Conservation (phyloP, 164 flowering plant species). For the Umbilicus rupestris region DNA sequence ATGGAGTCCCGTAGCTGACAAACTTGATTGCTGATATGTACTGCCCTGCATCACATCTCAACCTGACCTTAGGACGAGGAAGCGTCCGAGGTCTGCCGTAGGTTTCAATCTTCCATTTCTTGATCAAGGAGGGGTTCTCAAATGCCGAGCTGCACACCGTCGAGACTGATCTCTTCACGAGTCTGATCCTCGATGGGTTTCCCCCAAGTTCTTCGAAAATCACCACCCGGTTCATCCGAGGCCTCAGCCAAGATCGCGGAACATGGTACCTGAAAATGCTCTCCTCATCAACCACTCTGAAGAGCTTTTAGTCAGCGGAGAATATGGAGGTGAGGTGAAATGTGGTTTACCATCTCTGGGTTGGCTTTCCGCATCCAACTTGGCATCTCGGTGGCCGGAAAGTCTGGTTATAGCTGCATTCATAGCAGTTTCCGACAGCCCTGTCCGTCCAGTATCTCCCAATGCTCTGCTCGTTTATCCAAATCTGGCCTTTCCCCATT, state of each 20-base stretch:
- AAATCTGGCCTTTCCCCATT: slow-evolving; percentile 74
- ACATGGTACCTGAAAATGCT: slow-evolving; percentile 62
- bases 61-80: slow-evolving; percentile 35
- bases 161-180: background rate
- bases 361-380: slow-evolving; percentile 32
- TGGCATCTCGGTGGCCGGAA: slow-evolving; percentile 2
- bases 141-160: slow-evolving; percentile 37
- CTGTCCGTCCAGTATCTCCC: slow-evolving; percentile 76
- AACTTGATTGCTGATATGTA: slow-evolving; percentile 42
- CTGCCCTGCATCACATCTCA: slow-evolving; percentile 38
- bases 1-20: slow-evolving; percentile 52
- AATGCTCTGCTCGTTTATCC: slow-evolving; percentile 73
- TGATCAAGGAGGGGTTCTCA: slow-evolving; percentile 38
- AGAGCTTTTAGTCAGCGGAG: background rate
- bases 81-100: slow-evolving; percentile 17
- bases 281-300: background rate
- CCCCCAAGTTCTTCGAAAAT: slow-evolving; percentile 74
- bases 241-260: slow-evolving; percentile 71
- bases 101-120: slow-evolving; percentile 18
- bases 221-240: slow-evolving; percentile 54
- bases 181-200: slow-evolving; percentile 27
- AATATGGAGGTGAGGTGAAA: background rate
- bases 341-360: slow-evolving; percentile 51
- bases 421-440: slow-evolving; percentile 24
- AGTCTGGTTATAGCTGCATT: slow-evolving; percentile 2